These are phyloP conservation scores for Austroboletus festivus DNA, from an alignment of 768 basidiomycete genomes.

Conservation along the genomic window DNA sequence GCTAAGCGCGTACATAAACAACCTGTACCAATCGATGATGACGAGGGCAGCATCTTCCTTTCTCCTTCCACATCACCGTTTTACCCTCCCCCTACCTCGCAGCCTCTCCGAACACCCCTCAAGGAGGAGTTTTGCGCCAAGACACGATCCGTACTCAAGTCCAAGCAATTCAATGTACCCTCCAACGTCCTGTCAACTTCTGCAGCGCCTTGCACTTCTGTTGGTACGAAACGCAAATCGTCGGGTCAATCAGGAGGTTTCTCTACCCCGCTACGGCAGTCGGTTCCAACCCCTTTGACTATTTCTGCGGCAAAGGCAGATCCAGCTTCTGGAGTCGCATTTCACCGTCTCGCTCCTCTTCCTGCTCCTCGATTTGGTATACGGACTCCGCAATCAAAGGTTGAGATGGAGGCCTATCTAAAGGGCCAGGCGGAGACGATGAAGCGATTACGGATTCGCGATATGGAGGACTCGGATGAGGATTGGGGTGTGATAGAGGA, in stretches of 20 bases:
- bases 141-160: slow-evolving; percentile 41
- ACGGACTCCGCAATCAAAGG: slow-evolving; percentile 34
- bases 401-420: slow-evolving; percentile 37
- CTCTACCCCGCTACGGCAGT: slow-evolving; percentile 56
- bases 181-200: slow-evolving; percentile 2
- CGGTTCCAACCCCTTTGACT: slow-evolving; percentile 38
- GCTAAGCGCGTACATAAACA: slow-evolving; percentile 40
- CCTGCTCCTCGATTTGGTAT: slow-evolving; percentile 29
- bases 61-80: slow-evolving; percentile 46
- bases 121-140: slow-evolving; percentile 45
- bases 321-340: slow-evolving; percentile 34
- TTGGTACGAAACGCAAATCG: slow-evolving; percentile 69
- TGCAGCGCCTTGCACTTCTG: slow-evolving; percentile 33
- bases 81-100: slow-evolving; percentile 42
- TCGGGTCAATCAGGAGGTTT: slow-evolving; percentile 41
- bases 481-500: slow-evolving; percentile 41
- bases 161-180: slow-evolving; percentile 28
- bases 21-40: slow-evolving; percentile 42
- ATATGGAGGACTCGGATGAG: slow-evolving; percentile 46
- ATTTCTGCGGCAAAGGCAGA: slow-evolving; percentile 34
- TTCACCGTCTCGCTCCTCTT: slow-evolving; percentile 35
- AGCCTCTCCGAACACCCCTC: slow-evolving; percentile 59
- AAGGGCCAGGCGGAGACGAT: slow-evolving; percentile 61
- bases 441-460: slow-evolving; percentile 58
- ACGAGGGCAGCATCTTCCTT: slow-evolving; percentile 57